These are phyloP conservation scores for Irpex sp. DNA, from an alignment of 1,284 basidiomycete species.

Conservation along the genomic window DNA sequence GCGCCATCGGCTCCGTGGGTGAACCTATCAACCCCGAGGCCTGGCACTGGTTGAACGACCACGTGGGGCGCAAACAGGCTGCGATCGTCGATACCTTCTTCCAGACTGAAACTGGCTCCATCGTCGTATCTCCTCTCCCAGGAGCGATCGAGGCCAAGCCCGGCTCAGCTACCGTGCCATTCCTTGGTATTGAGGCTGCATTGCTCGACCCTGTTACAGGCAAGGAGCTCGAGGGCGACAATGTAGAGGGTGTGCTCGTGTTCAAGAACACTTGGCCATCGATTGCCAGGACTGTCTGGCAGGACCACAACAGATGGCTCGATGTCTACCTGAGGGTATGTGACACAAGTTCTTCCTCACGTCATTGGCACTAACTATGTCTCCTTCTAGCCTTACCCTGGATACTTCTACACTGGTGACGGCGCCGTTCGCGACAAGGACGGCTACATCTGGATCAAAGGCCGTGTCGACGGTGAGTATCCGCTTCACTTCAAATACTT, in stretches of 20 bases:
- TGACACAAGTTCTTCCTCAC: too few relatives aligned
- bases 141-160: conserved; percentile 96
- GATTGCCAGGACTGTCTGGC: conserved; percentile 92
- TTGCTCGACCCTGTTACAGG: conserved; percentile 84
- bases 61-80: conserved; percentile 86
- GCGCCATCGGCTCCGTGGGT: conserved; percentile 91
- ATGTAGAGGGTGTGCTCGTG: conserved; percentile 89
- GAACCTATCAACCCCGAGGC: conserved; percentile 99
- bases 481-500: background rate
- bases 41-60: conserved; percentile 98
- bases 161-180: conserved; percentile 94
- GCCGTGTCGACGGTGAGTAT: conserved; percentile 83
- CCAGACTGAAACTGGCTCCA: conserved; percentile 98
- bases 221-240: conserved; percentile 73
- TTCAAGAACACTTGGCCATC: conserved; percentile 92
- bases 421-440: conserved; percentile 92
- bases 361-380: conserved; percentile 4
- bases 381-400: conserved; percentile 62
- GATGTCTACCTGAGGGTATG: conserved; percentile 89
- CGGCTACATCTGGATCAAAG: conserved; percentile 99
- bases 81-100: conserved; percentile 97
- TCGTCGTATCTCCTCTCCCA: conserved; percentile 93
- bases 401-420: conserved; percentile 96
- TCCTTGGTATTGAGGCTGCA: conserved; percentile 92
- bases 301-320: conserved; percentile 78